Evolutionary conservation across 371 early-diverging fungal species (phyloP), one percentile per base, ranked within the genome.

Genomic region (Nosema muscidifuracis): DNA sequence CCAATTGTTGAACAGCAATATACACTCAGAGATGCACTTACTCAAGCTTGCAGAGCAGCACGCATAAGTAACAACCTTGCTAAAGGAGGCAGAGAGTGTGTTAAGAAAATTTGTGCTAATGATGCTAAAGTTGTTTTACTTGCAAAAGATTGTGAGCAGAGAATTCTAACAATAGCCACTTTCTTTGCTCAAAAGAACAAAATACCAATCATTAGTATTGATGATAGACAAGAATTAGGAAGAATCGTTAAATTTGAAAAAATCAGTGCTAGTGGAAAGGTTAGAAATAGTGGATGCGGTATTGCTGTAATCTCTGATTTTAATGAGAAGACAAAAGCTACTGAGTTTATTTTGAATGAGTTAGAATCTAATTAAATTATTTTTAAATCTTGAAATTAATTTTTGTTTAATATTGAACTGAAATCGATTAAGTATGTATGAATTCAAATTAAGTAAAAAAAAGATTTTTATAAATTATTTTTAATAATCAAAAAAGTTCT

Each of bases 151-250:
- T 55, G 57, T 13, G 43, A 57, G 2, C 53, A 67, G 24, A 71
- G 64, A 16, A 62, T 65, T 40, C 3, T 31, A 22, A 50, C 31
- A 0, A 28, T 81, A 30, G 58, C 79, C 16, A 63, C 50, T 18
- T 30, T 22, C 16, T 36, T 70, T 16, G n/a, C 64, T 31, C 47
- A 73, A 40, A 70, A 73, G 28, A 44, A 38, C 15, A 57, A 71
- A 30, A 58, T 76, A 10, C 76, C 81, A 12, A 53, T 78, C 16
- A 51, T 81, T 56, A 22, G 18, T 20, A 58, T 81, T 36, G 81
- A 78, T 28, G 67, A 18, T 51, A 58, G 74, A 13, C 18, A 68
- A 20, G 72, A 77, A 42, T 58, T 81, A n/a, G 78, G 69, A 58
- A 38, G 63, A 47, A 64, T 78, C 22, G 53, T 66, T 20, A 69